Conservation (phyloP, 306 rosid genomes). For the Gastrolobium villosum region DNA sequence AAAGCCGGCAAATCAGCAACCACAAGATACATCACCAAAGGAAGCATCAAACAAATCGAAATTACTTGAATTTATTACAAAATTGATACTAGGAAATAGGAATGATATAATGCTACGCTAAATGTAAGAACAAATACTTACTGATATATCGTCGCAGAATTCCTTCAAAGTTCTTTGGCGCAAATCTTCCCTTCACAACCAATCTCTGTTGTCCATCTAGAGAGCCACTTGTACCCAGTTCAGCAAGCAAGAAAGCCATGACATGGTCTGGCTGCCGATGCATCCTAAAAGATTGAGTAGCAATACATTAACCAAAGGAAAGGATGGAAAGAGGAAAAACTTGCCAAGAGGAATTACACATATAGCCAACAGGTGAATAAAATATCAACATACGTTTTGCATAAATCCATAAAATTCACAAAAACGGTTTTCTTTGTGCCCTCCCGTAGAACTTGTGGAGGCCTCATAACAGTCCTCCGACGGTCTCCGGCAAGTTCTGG, state of each 20-base stretch:
- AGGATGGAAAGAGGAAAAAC: background rate
- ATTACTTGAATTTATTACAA: background rate
- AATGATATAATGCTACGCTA: background rate
- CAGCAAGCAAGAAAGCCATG: slow-evolving; percentile 90
- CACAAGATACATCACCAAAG: background rate
- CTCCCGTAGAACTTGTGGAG: slow-evolving; percentile 96
- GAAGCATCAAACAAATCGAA: background rate
- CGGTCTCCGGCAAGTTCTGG: slow-evolving; percentile 95
- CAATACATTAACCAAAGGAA: slow-evolving; percentile 24
- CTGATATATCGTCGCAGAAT: slow-evolving; percentile 89
- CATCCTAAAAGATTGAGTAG: slow-evolving; percentile 59
- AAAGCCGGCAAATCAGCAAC: slow-evolving; percentile 7
- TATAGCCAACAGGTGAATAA: background rate
- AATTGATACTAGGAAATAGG: background rate
- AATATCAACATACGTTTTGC: slow-evolving; percentile 71
- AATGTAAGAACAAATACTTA: slow-evolving; percentile 53
- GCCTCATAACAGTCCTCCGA: slow-evolving; percentile 94
- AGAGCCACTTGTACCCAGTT: slow-evolving; percentile 93
- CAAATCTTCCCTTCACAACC: slow-evolving; percentile 93
- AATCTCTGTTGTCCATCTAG: slow-evolving; percentile 93
- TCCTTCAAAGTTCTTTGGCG: slow-evolving; percentile 94
- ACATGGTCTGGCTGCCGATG: slow-evolving; percentile 95
- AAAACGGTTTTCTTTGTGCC: slow-evolving; percentile 97
- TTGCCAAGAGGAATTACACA: background rate
- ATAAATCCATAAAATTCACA: slow-evolving; percentile 92